Conservation (phyloP, 2,329 filamentous ascomycete genomes). For the Magnaporthiopsis poae region DNA sequence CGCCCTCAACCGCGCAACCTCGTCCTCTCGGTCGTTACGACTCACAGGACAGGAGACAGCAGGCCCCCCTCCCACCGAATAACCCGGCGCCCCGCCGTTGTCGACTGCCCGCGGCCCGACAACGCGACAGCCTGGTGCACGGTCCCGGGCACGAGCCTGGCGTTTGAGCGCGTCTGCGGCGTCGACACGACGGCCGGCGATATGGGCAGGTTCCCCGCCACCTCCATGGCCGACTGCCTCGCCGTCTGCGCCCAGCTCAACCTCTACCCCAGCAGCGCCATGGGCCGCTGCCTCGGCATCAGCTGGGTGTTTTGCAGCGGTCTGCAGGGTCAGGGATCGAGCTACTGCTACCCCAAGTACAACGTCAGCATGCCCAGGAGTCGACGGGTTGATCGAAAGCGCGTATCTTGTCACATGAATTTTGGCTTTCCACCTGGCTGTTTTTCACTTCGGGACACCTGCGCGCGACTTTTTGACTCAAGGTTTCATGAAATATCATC, state of each 20-base stretch:
- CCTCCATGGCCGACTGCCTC: conserved; percentile 17
- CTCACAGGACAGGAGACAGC: too few relatives aligned
- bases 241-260: conserved; percentile 16
- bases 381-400: background rate
- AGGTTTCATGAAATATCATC: too few relatives aligned
- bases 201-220: conserved; percentile 14
- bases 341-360: conserved; percentile 17
- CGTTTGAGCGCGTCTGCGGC: conserved; percentile 14
- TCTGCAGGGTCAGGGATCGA: conserved; percentile 14
- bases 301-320: conserved; percentile 14
- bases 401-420: background rate
- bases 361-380: background rate
- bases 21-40: too few relatives aligned
- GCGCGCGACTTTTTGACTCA: too few relatives aligned
- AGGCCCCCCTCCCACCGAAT: too few relatives aligned
- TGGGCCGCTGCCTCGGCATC: conserved; percentile 15
- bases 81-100: too few relatives aligned
- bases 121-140: conserved; percentile 11
- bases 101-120: conserved; percentile 9
- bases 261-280: conserved; percentile 13
- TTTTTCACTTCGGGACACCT: too few relatives aligned
- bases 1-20: too few relatives aligned
- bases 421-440: background rate
- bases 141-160: conserved; percentile 14
- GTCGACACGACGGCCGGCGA: conserved; percentile 14